Evolutionary conservation across 176 grass and related monocot species (phyloP).

Genomic region (Aegilops umbellulata): DNA sequence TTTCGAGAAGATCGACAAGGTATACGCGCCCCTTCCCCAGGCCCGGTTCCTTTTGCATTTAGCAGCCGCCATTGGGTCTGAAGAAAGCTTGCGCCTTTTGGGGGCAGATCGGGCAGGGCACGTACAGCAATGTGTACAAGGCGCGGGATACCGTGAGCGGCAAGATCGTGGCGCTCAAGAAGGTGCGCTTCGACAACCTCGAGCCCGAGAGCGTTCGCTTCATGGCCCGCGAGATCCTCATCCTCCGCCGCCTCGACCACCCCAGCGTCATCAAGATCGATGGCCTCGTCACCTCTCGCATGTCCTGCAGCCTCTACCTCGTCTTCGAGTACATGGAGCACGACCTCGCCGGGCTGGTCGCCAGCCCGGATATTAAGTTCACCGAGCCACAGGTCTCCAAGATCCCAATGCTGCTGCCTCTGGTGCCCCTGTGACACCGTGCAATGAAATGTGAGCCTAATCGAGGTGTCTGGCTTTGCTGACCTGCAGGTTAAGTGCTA

Average conservation of each 20-base stretch:
- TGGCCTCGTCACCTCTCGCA: conserved; percentile 70
- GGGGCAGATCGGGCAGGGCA: conserved; percentile 71
- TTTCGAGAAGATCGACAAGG: conserved; percentile 96
- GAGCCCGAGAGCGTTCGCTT: conserved; percentile 87
- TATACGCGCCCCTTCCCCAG: neutral
- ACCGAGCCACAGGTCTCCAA: conserved; percentile 69
- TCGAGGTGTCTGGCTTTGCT: conserved; percentile 1
- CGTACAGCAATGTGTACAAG: conserved; percentile 93
- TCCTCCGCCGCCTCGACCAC: conserved; percentile 75
- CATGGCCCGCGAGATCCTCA: conserved; percentile 87
- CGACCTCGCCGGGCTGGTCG: conserved; percentile 69
- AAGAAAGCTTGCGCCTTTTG: conserved; percentile 25
- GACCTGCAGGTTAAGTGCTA: conserved; percentile 77
- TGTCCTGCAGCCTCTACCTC: conserved; percentile 87
- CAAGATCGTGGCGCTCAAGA: conserved; percentile 84
- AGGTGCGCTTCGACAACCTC: conserved; percentile 83
- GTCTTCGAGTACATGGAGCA: conserved; percentile 91
- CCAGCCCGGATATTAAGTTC: conserved; percentile 78
- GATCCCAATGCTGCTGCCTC: conserved; percentile 22
- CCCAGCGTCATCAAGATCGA: conserved; percentile 73
- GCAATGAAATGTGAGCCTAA: conserved; percentile 18
- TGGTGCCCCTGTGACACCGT: neutral
- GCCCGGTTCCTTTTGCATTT: neutral
- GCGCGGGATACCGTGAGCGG: conserved; percentile 61
- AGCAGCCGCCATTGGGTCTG: conserved; percentile 35